Percentiles rank a stretch among this genome's conserved stretches.
Evolutionary conservation across 1,284 basidiomycete genomes (phyloP).

Genomic region (Ganoderma resinaceum): DNA sequence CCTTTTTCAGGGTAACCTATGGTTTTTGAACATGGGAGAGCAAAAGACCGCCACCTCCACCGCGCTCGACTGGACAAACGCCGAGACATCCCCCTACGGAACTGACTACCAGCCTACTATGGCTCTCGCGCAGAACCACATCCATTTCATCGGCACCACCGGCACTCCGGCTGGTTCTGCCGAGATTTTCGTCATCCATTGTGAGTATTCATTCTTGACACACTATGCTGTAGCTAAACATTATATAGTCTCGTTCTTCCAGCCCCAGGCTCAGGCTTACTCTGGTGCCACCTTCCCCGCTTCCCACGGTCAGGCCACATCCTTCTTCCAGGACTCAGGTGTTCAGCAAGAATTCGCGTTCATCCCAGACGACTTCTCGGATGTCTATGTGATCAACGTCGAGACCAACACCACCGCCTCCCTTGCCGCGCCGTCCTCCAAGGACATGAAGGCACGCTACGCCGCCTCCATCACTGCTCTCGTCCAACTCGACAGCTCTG

Average conservation of each 20-base stretch:
- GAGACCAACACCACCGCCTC: slow-evolving; percentile 81
- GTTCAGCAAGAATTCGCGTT: slow-evolving; percentile 87
- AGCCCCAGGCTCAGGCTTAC: slow-evolving; percentile 76
- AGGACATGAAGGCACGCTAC: slow-evolving; percentile 75
- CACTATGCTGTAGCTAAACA: background rate
- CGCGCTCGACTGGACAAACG: slow-evolving; percentile 67
- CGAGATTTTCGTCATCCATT: slow-evolving; percentile 89
- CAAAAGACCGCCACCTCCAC: slow-evolving; percentile 64
- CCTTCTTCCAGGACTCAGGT: slow-evolving; percentile 72
- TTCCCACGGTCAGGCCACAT: slow-evolving; percentile 75
- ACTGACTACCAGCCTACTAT: slow-evolving; percentile 72
- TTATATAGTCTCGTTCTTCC: slow-evolving; percentile 77
- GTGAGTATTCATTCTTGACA: slow-evolving; percentile 49
- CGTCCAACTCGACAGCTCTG: slow-evolving; percentile 78
- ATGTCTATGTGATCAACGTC: slow-evolving; percentile 83
- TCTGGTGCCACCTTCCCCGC: slow-evolving; percentile 71
- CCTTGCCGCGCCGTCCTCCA: slow-evolving; percentile 69
- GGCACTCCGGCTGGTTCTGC: slow-evolving; percentile 69
- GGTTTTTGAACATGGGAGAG: slow-evolving; percentile 69
- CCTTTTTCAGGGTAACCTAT: slow-evolving; percentile 65
- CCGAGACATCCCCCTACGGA: slow-evolving; percentile 60
- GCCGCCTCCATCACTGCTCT: slow-evolving; percentile 74
- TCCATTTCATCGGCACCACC: slow-evolving; percentile 82
- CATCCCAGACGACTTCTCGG: slow-evolving; percentile 82
- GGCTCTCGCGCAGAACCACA: slow-evolving; percentile 81